These are phyloP conservation scores for Stemphylium lycopersici DNA, from an alignment of 2,329 filamentous ascomycete genomes.

Conservation along the genomic window DNA sequence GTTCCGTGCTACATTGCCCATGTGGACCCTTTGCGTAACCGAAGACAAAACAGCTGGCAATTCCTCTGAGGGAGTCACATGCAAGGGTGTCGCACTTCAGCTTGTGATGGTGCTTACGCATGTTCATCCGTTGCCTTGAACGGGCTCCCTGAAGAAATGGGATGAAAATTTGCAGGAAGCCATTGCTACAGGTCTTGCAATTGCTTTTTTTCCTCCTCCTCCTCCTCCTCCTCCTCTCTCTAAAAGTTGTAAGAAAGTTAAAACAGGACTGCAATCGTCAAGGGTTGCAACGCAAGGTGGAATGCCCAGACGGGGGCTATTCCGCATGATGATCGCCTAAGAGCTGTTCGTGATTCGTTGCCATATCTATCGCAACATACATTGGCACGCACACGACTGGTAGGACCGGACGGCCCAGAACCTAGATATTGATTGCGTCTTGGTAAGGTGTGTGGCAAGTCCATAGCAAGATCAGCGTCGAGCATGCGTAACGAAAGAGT, in stretches of 20 bases:
- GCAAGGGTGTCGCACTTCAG: not conserved
- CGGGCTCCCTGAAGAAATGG: not conserved
- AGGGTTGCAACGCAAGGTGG: not conserved
- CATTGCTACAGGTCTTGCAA: not conserved
- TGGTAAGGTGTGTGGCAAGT: constrained; percentile 1
- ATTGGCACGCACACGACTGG: not conserved
- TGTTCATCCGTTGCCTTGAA: not conserved
- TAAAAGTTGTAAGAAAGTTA: not conserved
- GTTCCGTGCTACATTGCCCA: not conserved
- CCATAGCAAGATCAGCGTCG: not conserved
- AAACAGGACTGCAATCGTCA: not conserved
- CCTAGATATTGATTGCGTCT: not conserved
- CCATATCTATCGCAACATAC: not conserved
- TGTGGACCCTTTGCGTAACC: not conserved
- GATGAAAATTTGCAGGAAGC: not conserved
- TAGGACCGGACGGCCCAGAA: not conserved
- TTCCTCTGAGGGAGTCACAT: not conserved
- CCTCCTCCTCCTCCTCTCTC: too few relatives aligned
- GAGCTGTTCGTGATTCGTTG: not conserved
- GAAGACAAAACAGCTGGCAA: not conserved
- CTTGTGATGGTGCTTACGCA: not conserved
- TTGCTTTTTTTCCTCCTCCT: not conserved
- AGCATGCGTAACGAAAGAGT: not conserved
- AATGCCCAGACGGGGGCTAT: not conserved
- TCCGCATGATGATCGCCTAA: not conserved